These are phyloP conservation scores for Fomes fomentarius DNA, from an alignment of 1,284 basidiomycete genomes.

Conservation along the genomic window DNA sequence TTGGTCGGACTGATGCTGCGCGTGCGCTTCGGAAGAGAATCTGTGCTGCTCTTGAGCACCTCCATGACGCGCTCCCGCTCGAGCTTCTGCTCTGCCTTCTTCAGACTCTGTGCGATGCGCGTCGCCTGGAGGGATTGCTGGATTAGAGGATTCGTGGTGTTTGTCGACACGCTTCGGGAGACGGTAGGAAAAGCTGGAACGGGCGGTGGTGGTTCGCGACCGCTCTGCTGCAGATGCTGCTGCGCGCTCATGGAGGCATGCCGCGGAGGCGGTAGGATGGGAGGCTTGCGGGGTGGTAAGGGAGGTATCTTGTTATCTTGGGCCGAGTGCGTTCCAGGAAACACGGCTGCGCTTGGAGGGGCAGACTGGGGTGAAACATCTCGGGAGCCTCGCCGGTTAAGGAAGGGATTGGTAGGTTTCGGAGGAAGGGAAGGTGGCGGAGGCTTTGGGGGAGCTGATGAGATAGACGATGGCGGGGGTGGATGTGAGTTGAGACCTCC, in stretches of 20 bases:
- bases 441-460: conserved; percentile 13
- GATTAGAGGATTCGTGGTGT: conserved; percentile 47
- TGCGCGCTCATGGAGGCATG: conserved; percentile 26
- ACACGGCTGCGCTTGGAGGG: conserved; percentile 4
- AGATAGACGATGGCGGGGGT: not conserved
- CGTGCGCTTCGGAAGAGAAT: conserved; percentile 19
- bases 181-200: conserved; percentile 17
- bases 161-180: conserved; percentile 14
- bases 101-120: conserved; percentile 67
- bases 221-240: conserved; percentile 8
- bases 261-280: conserved; percentile 34
- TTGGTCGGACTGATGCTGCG: conserved; percentile 36
- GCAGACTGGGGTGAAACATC: conserved; percentile 21
- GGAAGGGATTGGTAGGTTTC: conserved; percentile 41
- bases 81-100: conserved; percentile 66
- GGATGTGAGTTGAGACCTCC: not conserved
- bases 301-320: conserved; percentile 29
- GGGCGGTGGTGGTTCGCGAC: conserved; percentile 12
- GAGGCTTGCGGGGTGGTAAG: conserved; percentile 36
- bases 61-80: conserved; percentile 71
- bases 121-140: conserved; percentile 71
- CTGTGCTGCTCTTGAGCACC: conserved; percentile 53
- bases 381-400: conserved; percentile 32
- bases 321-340: conserved; percentile 10
- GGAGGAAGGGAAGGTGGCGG: conserved; percentile 26